Evolutionary conservation across 495 filamentous ascomycete genomes (phyloP), one percentile per base, ranked within the genome.

Genomic region (Neurospora tetrasperma): DNA sequence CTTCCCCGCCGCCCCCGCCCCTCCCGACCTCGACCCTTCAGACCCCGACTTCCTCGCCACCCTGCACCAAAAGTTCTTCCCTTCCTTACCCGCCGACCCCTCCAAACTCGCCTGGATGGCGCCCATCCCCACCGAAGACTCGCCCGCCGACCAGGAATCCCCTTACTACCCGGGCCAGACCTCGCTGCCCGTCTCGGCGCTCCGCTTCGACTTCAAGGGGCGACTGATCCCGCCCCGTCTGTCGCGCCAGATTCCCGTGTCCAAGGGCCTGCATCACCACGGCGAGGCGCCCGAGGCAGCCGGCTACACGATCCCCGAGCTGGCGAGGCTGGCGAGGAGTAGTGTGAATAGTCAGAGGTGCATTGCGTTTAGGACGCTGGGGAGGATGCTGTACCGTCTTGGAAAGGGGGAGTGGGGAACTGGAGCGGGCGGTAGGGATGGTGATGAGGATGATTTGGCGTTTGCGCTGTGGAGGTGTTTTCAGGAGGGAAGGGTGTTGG

Each of bases 41-140:
- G 91, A 92, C 69, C 90, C 93, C 0, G 86, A 91, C 75, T 98
- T 99, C 84, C 90, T 97, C 69, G 80, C 85, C 31, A 89, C 91
- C 73, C 88, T 99, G 11, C 94, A 97, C 85, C 80, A 87, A 1
- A 97, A 95, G 81, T 99, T 96, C 86, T 99, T 97, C 85, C 95
- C 96, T 23, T 84, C 88, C 72, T 90, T 97, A 4, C 87, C 95
- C 16, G 86, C 92, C 68, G 93, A 98, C 82, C 94, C 95, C 0
- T 89, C 91, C 38, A 89, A 91, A 14, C 87, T 99, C 4, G 91
- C 93, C 23, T 99, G 96, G 96, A 94, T 98, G 87, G 87, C 90
- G 44, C 90, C 92, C 16, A 78, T 91, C 43, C 86, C 90, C 11
- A 85, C 88, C 3, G 78, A 85, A 39, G 83, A 88, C 74, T 86